Evolutionary conservation across 2,329 filamentous ascomycete species (phyloP), one percentile per base, ranked within the genome.

Genomic region (Aureobasidium sp.): DNA sequence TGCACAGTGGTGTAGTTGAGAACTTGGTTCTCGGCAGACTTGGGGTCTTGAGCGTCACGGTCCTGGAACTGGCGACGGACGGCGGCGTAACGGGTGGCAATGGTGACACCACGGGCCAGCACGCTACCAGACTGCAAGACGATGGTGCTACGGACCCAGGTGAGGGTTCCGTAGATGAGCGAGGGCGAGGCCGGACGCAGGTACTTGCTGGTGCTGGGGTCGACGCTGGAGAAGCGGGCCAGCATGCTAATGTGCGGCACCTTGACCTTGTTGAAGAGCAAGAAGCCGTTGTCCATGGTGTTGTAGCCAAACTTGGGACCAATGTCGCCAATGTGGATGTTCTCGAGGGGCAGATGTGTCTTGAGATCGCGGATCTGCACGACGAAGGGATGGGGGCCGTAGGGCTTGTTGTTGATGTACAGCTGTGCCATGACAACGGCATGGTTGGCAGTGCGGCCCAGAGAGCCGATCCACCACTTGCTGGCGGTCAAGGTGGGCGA

Each of bases 401-500:
- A 83, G 16, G 75, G 71, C 69, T 85, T 86, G 59, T 84, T 85
- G 56, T 74, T 71, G 56, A 89, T 77, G 57, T 83, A 78, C 24
- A 90, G 74, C 68, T 90, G 86, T 0, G 87, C 86, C 77, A 90
- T 88, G 3, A 90, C 85, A 2, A 88, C 81, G 1, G 86, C 86
- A 63, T 88, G 78, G 65, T 88, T 90, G 39, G 87, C 86, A 2
- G 83, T 84, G 61, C 84, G 78, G 48, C 86, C 87, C 3, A 90
- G 75, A 10, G 85, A 86, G 1, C 87, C 87, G 61, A 89, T 89
- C 87, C 87, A 90, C 86, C 86, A 91, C 65, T 91, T 91, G 29
- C 84, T 85, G 0, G 86, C 79, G 1, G 86, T 90, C 53, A 90
- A 74, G 57, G 81, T 75, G 8, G 86, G 86, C 0, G 84, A 88